A percentile compares a stretch with the other conserved stretches of the same genome.
Conservation (phyloP, 2,329 filamentous ascomycete genomes). For the Aspergillus calidoustus region DNA sequence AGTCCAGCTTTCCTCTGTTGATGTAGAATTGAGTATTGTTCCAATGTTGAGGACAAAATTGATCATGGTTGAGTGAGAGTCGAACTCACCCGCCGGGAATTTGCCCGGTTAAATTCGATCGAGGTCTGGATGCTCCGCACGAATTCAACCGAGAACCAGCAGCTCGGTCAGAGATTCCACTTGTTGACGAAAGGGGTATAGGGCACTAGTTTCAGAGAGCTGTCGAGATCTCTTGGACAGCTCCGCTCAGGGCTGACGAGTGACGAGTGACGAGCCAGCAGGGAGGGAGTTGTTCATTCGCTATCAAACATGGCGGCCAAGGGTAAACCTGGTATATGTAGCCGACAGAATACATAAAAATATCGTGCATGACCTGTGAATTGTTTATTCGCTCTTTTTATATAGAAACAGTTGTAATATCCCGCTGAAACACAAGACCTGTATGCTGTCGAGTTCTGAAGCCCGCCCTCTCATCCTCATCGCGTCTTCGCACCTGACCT, state of each 20-base stretch:
- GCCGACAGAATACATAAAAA: neutral
- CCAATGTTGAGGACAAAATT: neutral
- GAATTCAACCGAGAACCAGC: slow-evolving; percentile 13
- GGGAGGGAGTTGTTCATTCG: neutral
- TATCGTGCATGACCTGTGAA: neutral
- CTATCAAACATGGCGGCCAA: neutral
- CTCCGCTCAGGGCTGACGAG: neutral
- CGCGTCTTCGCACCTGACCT: neutral
- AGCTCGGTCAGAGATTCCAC: neutral
- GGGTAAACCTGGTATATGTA: neutral
- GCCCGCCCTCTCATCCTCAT: neutral
- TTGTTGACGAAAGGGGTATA: neutral
- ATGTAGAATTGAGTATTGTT: neutral
- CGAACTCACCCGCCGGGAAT: slow-evolving; percentile 23
- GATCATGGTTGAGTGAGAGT: slow-evolving; percentile 7
- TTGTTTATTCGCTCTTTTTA: neutral
- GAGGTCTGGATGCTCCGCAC: slow-evolving; percentile 6
- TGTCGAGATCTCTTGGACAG: neutral
- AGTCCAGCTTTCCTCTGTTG: neutral
- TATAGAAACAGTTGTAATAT: slow-evolving; percentile 1
- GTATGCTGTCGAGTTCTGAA: neutral
- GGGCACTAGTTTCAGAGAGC: neutral
- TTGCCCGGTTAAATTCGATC: slow-evolving; percentile 28
- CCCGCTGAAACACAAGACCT: neutral
- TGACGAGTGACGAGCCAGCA: neutral